Percentiles rank a stretch among this genome's conserved stretches.
These are phyloP conservation scores for Aspergillus conjunctus DNA, from an alignment of 495 filamentous ascomycete genomes.

Conservation along the genomic window DNA sequence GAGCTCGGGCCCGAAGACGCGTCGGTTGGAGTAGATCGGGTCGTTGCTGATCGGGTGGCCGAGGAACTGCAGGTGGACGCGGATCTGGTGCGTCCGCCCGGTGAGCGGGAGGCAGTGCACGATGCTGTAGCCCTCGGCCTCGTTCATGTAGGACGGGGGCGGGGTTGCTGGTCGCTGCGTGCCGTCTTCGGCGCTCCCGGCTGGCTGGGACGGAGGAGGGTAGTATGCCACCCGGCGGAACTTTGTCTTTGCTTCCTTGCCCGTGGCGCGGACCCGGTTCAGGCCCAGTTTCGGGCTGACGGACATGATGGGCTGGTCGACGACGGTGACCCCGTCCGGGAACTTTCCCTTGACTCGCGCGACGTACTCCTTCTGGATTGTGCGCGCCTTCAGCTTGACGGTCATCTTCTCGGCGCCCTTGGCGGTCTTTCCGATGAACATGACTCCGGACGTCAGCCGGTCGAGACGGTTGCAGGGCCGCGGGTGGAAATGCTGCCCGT, in stretches of 20 bases:
- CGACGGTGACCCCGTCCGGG: conserved; percentile 76
- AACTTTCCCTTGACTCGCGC: conserved; percentile 90
- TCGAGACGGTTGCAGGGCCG: conserved; percentile 93
- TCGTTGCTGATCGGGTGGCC: conserved; percentile 96
- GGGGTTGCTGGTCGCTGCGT: conserved; percentile 36
- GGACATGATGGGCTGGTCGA: conserved; percentile 88
- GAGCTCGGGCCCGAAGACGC: conserved; percentile 82
- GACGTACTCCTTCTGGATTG: conserved; percentile 90
- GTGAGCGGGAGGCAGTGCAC: conserved; percentile 93
- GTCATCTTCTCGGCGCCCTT: conserved; percentile 78
- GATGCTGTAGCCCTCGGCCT: conserved; percentile 81
- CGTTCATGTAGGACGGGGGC: conserved; percentile 30
- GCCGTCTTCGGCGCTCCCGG: conserved; percentile 30
- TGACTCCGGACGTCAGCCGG: conserved; percentile 88
- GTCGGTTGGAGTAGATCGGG: conserved; percentile 93
- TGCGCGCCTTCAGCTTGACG: conserved; percentile 68
- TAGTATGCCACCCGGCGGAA: conserved; percentile 91
- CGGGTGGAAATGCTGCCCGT: conserved; percentile 68
- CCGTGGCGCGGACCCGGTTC: conserved; percentile 89
- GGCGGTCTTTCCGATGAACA: conserved; percentile 90
- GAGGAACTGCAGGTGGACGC: conserved; percentile 92
- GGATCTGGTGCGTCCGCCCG: conserved; percentile 90
- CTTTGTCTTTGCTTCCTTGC: conserved; percentile 84
- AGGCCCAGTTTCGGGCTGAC: conserved; percentile 94
- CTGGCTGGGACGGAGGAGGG: conserved; percentile 46